A percentile compares a stretch with the other conserved stretches of the same genome.
phyloP scores from a whole-genome alignment of 768 basidiomycete species.

The Pleurotus djamor region DNA sequence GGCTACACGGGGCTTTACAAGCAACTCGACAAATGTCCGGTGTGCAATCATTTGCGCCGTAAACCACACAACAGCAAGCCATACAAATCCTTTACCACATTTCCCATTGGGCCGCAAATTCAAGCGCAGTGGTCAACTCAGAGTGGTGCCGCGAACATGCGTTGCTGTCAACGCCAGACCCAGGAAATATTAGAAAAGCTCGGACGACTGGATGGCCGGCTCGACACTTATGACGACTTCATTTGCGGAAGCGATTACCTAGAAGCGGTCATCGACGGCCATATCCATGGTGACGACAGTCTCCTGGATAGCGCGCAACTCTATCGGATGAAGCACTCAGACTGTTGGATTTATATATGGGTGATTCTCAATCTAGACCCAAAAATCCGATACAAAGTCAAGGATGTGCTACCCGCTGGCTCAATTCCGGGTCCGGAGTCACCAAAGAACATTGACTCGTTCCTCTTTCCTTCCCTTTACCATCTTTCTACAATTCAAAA shows the following conservation, averaged over 20 bases:
- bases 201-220: not conserved
- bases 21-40: constrained; percentile 18
- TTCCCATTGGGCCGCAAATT: constrained; percentile 33
- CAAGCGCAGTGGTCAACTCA: constrained; percentile 25
- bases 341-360: constrained; percentile 43
- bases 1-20: constrained; percentile 33
- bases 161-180: constrained; percentile 15
- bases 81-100: constrained; percentile 25
- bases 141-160: constrained; percentile 17
- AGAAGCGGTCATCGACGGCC: constrained; percentile 9
- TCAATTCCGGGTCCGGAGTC: constrained; percentile 27
- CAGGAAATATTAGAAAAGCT: constrained; percentile 8
- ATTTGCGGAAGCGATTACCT: constrained; percentile 23
- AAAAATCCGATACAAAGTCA: constrained; percentile 18
- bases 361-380: constrained; percentile 27
- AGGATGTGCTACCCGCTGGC: constrained; percentile 17
- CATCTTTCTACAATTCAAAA: constrained; percentile 27
- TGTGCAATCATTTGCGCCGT: constrained; percentile 23
- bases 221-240: constrained; percentile 21
- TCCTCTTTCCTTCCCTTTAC: constrained; percentile 28
- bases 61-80: constrained; percentile 18
- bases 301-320: constrained; percentile 42
- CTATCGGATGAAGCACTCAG: constrained; percentile 36
- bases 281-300: constrained; percentile 25
- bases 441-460: constrained; percentile 28